Evolutionary conservation across 257 asterid species (phyloP), one percentile per base, ranked within the genome.

Genomic region (Plantago ovata): DNA sequence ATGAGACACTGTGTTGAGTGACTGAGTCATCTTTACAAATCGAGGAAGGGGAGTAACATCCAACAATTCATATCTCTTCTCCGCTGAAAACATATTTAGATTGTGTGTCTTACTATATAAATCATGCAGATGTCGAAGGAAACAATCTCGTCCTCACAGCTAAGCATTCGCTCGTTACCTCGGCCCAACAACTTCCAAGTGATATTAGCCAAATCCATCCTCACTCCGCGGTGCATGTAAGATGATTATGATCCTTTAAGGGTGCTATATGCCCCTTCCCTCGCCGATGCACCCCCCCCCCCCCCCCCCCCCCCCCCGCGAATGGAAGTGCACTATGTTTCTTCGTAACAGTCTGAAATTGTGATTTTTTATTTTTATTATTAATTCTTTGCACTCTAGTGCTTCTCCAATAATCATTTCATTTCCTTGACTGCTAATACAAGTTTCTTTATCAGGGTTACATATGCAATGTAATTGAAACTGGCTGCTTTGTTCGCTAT

Each of bases 401-500:
- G n/a, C n/a, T n/a, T n/a, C n/a, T n/a, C n/a, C n/a, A n/a, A n/a
- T n/a, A n/a, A n/a, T n/a, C n/a, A n/a, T n/a, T n/a, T n/a, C n/a
- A n/a, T 38, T 40, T 36, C 14, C 20, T 48, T 33, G n/a, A 41
- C 7, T 11, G 24, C 56, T 74, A 62, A 42, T 69, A 13, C 38
- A 49, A 40, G 14, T 76, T 68, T 76, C 24, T 78, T 22, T 67
- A 41, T 73, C 95, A 93, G 99, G 99, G 99, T 40, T 93, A 89
- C 70, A 61, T 93, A 63, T 89, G 97, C 73, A 93, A 86, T 70
- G 71, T 93, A 64, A 93, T 93, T 66, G 99, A 89, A 51, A 69
- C 81, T 54, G 99, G 99, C 53, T 84, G 96, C 84, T 93, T 93
- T 65, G 84, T 93, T 51, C 99, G 99, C 63, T 93, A 77, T 77